Conservation (phyloP, 2,329 filamentous ascomycete species). For the Nannizzia gypsea region DNA sequence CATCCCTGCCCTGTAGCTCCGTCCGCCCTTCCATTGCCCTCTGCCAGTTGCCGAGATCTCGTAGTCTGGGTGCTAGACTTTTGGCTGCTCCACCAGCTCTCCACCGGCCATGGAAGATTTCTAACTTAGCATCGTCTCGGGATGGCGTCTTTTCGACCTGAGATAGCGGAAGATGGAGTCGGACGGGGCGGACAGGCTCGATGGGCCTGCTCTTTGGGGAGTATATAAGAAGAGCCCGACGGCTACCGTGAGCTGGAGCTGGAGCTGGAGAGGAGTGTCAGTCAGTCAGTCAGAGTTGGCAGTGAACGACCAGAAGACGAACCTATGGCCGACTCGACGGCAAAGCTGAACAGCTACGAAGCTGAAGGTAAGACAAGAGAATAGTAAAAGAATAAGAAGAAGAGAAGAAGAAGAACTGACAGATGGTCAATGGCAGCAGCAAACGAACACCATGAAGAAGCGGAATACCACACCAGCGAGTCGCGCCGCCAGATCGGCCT, state of each 20-base stretch:
- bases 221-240: too few relatives aligned
- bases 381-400: not conserved
- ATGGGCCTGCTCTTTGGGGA: not conserved
- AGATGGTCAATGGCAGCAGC: not conserved
- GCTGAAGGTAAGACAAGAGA: not conserved
- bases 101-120: not conserved
- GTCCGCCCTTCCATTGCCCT: too few relatives aligned
- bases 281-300: too few relatives aligned
- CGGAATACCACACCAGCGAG: slow-evolving; percentile 14
- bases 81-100: not conserved
- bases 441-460: not conserved
- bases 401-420: not conserved
- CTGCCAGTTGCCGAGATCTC: too few relatives aligned
- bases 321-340: not conserved
- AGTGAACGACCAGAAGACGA: too few relatives aligned
- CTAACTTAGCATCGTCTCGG: not conserved
- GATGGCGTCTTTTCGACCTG: not conserved
- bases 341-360: not conserved
- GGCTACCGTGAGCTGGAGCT: not conserved
- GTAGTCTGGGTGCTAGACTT: not conserved
- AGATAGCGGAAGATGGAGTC: not conserved
- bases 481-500: slow-evolving; percentile 16
- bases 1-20: too few relatives aligned
- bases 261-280: too few relatives aligned
- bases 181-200: not conserved